Base-by-base conservation (phyloP, 495 filamentous ascomycete species). In the Hypomontagnella submonticulosa region DNA sequence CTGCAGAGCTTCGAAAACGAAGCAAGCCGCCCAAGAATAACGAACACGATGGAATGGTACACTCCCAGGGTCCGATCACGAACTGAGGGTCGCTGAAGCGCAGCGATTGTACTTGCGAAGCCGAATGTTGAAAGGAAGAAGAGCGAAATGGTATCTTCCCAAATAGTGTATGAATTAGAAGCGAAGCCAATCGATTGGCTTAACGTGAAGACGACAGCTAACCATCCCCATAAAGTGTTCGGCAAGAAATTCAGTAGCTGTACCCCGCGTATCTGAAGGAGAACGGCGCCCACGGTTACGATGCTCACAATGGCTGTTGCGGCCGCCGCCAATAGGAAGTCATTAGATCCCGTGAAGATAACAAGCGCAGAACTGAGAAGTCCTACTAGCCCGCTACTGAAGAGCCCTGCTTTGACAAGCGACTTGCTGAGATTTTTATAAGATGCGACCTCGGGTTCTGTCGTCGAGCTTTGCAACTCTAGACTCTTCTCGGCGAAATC, bases 111-210 rank as follows among this genome's bases (percentile, higher is more conserved):
- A 32, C 86, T 84, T 36, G 87, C 79, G 16, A 92, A 76, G 23
- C 92, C 94, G 75, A 97, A 97, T 0, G 93, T 96, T 3, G 86
- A 84, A 54, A 97, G 85, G 80, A 97, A 93, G 79, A 94, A 96
- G 1, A 93, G 79, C n/a, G 96, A 81, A 43, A 96, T 97, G 13
- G 92, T 90, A 67, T 98, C 96, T 78, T 99, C 95, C 96, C 96
- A 98, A 63, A 99, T 97, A 4, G 94, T 98, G 76, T 92, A 99
- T 1, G 95, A 98, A 73, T 98, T 99, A 4, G 95, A 94, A 0
- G 92, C 95, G 76, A 97, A 98, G 36, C 93, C 94, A 63, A 91
- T 77, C 12, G 91, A 95, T 73, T 96, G 92, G 64, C 87, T 85
- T 20, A 91, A 73, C 0, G 93, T 94, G 65, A 97, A 91, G 20